phyloP scores from a whole-genome alignment of 2,329 filamentous ascomycete genomes.

The Coleophoma cylindrospora region DNA sequence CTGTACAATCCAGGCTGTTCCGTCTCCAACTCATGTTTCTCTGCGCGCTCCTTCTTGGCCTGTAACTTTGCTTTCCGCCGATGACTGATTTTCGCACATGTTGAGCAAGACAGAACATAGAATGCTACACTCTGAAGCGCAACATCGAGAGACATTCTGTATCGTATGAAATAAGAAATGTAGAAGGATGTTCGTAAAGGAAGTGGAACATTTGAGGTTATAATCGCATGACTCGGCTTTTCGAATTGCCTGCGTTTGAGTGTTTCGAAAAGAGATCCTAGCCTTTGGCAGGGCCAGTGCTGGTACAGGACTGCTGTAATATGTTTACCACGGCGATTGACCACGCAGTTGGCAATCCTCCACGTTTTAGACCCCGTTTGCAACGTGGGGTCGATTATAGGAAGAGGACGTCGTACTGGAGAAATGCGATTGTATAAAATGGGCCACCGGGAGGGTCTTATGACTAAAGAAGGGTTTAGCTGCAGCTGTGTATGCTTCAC shows the following conservation, averaged over 20 bases:
- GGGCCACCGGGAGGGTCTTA: too few relatives aligned
- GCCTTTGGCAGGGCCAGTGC: conserved; percentile 1
- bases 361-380: neutral
- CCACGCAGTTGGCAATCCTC: neutral
- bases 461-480: too few relatives aligned
- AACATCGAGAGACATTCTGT: conserved; percentile 46
- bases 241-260: conserved; percentile 3
- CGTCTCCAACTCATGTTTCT: conserved; percentile 58
- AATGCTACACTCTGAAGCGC: conserved; percentile 73
- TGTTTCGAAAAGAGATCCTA: conserved; percentile 13
- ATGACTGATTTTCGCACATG: conserved; percentile 68
- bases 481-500: too few relatives aligned
- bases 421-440: too few relatives aligned
- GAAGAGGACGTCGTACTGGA: too few relatives aligned
- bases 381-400: too few relatives aligned
- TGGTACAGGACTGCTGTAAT: neutral
- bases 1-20: conserved; percentile 71
- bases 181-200: neutral
- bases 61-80: conserved; percentile 66
- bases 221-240: conserved; percentile 15
- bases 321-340: neutral
- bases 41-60: conserved; percentile 61
- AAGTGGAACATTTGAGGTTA: conserved; percentile 4
- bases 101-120: conserved; percentile 72
- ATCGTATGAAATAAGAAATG: neutral